Evolutionary conservation across 2,329 filamentous ascomycete genomes (phyloP).

Genomic region (Aschersonia sp.): DNA sequence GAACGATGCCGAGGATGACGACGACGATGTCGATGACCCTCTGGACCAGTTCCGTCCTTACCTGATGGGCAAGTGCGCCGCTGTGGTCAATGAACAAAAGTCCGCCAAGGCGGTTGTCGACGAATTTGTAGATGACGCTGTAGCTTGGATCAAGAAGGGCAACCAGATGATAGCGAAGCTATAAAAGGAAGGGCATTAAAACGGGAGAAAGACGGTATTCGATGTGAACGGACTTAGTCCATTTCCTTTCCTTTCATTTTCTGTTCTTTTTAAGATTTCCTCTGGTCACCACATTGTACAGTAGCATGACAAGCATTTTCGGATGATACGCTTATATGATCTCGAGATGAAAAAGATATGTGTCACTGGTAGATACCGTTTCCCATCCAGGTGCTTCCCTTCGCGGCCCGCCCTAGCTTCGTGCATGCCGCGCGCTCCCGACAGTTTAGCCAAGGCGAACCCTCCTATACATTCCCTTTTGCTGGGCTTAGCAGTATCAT

Average conservation of each 20-base stretch:
- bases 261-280: constrained; percentile 4
- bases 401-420: no score
- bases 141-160: constrained; percentile 53
- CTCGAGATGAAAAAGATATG: not conserved
- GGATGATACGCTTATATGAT: not conserved
- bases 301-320: constrained; percentile 8
- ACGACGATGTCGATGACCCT: constrained; percentile 65
- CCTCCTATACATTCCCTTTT: no score
- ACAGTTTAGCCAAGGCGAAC: no score
- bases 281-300: constrained; percentile 8
- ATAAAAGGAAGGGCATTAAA: constrained; percentile 23
- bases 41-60: constrained; percentile 85
- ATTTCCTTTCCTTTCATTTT: not conserved
- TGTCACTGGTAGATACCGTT: no score
- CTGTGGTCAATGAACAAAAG: constrained; percentile 88
- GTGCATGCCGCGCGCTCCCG: no score
- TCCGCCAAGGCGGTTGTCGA: constrained; percentile 83
- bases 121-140: constrained; percentile 78
- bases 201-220: no score
- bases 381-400: no score
- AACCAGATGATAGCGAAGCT: constrained; percentile 57
- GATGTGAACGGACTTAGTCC: no score
- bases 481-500: no score
- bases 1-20: constrained; percentile 54
- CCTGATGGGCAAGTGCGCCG: constrained; percentile 94